phyloP scores from a whole-genome alignment of 163 green algal species.

The Volvox carteri region DNA sequence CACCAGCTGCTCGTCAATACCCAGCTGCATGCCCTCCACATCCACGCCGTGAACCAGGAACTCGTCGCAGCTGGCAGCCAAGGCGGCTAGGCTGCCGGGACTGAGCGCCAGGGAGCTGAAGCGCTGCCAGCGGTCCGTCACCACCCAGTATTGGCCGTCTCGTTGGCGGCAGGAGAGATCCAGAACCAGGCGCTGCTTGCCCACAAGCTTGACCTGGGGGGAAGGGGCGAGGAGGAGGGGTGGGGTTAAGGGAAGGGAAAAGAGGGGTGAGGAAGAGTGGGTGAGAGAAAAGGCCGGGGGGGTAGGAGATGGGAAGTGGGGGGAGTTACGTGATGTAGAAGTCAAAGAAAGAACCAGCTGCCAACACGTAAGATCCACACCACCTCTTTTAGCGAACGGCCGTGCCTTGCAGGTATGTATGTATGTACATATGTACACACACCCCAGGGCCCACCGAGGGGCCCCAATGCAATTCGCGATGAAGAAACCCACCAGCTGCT shows the following conservation, averaged over 20 bases:
- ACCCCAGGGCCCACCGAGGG: too few relatives aligned
- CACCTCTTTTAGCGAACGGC: too few relatives aligned
- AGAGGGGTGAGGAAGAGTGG: not conserved
- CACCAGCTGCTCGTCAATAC: slow-evolving; percentile 96
- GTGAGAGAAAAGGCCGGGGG: not conserved
- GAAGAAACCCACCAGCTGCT: slow-evolving; percentile 70
- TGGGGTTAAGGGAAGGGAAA: not conserved
- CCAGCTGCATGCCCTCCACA: slow-evolving; percentile 94
- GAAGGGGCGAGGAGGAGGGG: not conserved
- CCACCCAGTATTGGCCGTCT: slow-evolving; percentile 92
- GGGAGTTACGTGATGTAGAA: too few relatives aligned
- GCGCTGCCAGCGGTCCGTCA: slow-evolving; percentile 83
- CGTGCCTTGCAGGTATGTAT: too few relatives aligned
- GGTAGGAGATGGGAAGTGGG: too few relatives aligned
- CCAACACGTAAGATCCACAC: too few relatives aligned
- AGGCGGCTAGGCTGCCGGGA: slow-evolving; percentile 69
- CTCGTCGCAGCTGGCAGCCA: slow-evolving; percentile 91
- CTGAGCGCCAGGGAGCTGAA: slow-evolving; percentile 67
- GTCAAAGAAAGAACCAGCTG: too few relatives aligned
- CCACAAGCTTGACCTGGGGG: slow-evolving; percentile 86
- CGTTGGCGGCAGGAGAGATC: slow-evolving; percentile 95
- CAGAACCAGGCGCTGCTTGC: slow-evolving; percentile 92
- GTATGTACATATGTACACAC: not conserved
- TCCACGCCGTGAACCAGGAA: slow-evolving; percentile 99
- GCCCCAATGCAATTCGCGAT: too few relatives aligned